Evolutionary conservation across 441 rosid species (phyloP).

Genomic region (Jatropha multifida): DNA sequence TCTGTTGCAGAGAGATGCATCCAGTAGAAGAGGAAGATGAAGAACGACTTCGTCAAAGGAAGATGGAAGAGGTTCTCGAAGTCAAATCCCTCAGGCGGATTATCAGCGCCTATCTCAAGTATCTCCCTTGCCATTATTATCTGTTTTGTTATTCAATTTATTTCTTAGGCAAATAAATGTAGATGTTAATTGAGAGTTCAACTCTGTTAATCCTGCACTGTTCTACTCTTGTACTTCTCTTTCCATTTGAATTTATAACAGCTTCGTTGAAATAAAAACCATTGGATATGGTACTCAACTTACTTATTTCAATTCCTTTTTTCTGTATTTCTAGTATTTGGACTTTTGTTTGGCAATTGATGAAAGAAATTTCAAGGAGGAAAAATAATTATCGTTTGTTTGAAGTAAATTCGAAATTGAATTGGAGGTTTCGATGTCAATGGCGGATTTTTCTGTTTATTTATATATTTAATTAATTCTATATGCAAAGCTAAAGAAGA

Average conservation of each 20-base stretch:
- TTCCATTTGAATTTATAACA: background rate
- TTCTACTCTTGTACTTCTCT: background rate
- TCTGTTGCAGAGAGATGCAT: background rate
- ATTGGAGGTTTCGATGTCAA: too few species aligned
- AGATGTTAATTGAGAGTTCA: background rate
- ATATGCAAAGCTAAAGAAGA: too few species aligned
- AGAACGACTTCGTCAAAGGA: slow-evolving; percentile 60
- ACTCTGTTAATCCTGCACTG: background rate
- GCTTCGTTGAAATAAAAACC: background rate
- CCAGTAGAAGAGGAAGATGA: slow-evolving; percentile 47
- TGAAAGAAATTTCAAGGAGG: too few species aligned
- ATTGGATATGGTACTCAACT: background rate
- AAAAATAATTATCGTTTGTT: too few species aligned
- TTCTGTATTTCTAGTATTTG: too few species aligned
- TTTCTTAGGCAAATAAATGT: background rate
- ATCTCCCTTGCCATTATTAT: background rate
- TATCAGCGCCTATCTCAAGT: slow-evolving; percentile 94
- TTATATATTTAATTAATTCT: background rate
- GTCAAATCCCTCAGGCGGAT: slow-evolving; percentile 95
- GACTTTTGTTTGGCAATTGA: too few species aligned
- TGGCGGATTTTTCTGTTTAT: background rate
- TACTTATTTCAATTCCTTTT: background rate
- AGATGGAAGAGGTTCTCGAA: slow-evolving; percentile 92
- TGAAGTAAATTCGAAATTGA: too few species aligned
- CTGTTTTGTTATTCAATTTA: background rate